A percentile compares a stretch with the other conserved stretches of the same genome.
phyloP scores from a whole-genome alignment of 2,329 filamentous ascomycete species.

The Curvularia sp. region DNA sequence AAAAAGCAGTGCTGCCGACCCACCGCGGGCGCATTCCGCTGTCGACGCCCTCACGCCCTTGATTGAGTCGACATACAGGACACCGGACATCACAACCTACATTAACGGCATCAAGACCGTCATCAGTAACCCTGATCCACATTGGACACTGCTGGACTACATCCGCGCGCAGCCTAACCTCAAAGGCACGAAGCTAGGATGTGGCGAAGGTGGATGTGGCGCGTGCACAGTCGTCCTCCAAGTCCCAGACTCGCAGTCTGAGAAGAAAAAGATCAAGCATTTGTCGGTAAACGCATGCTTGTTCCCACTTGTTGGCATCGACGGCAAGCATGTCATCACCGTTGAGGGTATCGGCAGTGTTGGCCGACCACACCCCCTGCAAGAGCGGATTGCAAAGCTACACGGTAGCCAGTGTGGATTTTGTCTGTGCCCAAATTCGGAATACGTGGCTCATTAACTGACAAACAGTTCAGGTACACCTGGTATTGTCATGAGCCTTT shows the following conservation, averaged over 20 bases:
- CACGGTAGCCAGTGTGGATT: conserved; percentile 95
- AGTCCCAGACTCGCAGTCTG: conserved; percentile 64
- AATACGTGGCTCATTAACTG: background rate
- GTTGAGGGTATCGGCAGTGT: conserved; percentile 92
- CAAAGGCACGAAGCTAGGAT: conserved; percentile 94
- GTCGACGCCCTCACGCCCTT: conserved; percentile 64
- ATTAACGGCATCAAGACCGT: conserved; percentile 88
- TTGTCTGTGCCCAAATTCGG: conserved; percentile 55
- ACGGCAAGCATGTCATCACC: conserved; percentile 97
- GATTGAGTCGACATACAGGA: conserved; percentile 81
- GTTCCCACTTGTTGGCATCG: conserved; percentile 86
- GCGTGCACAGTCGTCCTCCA: conserved; percentile 80
- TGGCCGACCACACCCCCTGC: conserved; percentile 82
- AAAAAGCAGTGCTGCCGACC: conserved; percentile 37
- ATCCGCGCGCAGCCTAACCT: conserved; percentile 81
- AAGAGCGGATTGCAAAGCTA: conserved; percentile 86
- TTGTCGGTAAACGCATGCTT: conserved; percentile 94
- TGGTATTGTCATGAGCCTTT: conserved; percentile 91
- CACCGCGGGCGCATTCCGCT: conserved; percentile 36
- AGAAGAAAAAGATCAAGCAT: conserved; percentile 89
- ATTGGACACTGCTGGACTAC: conserved; percentile 90
- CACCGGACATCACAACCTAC: conserved; percentile 75
- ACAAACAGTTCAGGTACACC: conserved; percentile 63
- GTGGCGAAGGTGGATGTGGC: conserved; percentile 92
- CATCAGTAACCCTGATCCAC: conserved; percentile 85